Base-by-base conservation (phyloP, 352 stramenopile species). In the Phytopythium vexans region DNA sequence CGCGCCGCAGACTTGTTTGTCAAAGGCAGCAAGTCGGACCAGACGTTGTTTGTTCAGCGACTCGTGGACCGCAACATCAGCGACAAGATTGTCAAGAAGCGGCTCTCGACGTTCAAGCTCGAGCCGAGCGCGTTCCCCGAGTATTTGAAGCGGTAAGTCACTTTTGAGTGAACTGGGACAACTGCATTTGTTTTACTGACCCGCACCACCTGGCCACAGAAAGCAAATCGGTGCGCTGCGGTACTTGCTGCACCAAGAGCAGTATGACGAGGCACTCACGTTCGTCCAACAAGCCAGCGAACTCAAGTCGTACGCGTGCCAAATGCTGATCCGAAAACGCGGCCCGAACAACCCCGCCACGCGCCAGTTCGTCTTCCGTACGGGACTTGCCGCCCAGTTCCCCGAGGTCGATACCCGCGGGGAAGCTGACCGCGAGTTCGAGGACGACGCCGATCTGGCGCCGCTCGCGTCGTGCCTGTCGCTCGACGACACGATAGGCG, bases 1-100 rank as follows among this genome's bases (percentile, higher is more conserved):
- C 58, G 65, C 4, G 70, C 70, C 4, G 82, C 70, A 5, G 82
- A 93, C 54, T 21, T 66, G 39, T 89, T 85, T 54, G 77, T 85
- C 32, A 63, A 70, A 15, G 54, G 58, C 15, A 34, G 32, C 46
- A 54, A 73, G 15, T 37, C 60, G 14, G 67, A 70, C 3, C 82
- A 89, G 55, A 44, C 63, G 8, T 8, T 58, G 38, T 87, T 75
- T 44, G 58, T 92, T 27, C 64, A 82, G 40, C 63, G 73, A 52
- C 56, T 93, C 14, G 70, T 92, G 9, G 51, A 75, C 34, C 11
- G 43, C 41, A 62, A 74, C 35, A 50, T 74, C 7, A 49, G 68
- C 8, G 77, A 90, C 62, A 89, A 91, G 61, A 47, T 86, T 38
- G 76, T 91, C 60, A 87, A 87, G 56, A 88, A 88, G 58, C 66